Base-by-base conservation (phyloP, 805 yeast species). In the Blastobotrys robertii region DNA sequence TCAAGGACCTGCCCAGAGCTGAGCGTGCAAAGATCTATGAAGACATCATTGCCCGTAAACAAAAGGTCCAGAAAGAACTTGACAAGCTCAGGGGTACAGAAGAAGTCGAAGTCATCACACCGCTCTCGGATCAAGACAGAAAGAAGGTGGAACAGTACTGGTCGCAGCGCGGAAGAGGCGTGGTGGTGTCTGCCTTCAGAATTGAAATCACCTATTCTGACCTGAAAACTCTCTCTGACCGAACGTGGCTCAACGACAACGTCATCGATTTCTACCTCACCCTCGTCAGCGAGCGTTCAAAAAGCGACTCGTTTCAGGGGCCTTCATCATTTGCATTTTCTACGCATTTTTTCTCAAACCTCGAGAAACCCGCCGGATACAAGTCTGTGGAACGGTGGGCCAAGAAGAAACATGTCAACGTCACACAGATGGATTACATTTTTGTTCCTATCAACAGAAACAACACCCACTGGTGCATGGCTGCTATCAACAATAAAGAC, bases 401-500 rank as follows among this genome's bases (percentile, higher is more conserved):
- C 49, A 82, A 78, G 52, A 72, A 90, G 39, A 78, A 82, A 44
- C 80, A 81, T 51, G 71, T 76, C 41, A 73, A 79, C 48, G 77
- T 90, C 6, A 69, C 76, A 3, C 70, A 73, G 36, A 66, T 83
- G 50, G 81, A 81, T 37, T 67, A 74, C 46, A 70, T 92, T 8
- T 70, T 90, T 47, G 79, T 84, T 8, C 98, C 98, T 0, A 79
- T 92, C n/a, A 92, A 92, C 54, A 67, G 83, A 16, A 72, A 75
- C 63, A 77, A 79, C 44, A 74, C 88, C 1, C 98, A 92, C 62
- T 92, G 98, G 98, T 92, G 94, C 1, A 64, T 87, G 25, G 87
- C 90, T 0, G 81, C 81, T 33, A 70, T 90, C 15, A 80, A 92
- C 60, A 74, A 86, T 46, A 63, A 62, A 36, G 63, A 68, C 3